Evolutionary conservation across 371 early-diverging fungal species (phyloP), one percentile per base, ranked within the genome.

Genomic region (Circinella umbellata): DNA sequence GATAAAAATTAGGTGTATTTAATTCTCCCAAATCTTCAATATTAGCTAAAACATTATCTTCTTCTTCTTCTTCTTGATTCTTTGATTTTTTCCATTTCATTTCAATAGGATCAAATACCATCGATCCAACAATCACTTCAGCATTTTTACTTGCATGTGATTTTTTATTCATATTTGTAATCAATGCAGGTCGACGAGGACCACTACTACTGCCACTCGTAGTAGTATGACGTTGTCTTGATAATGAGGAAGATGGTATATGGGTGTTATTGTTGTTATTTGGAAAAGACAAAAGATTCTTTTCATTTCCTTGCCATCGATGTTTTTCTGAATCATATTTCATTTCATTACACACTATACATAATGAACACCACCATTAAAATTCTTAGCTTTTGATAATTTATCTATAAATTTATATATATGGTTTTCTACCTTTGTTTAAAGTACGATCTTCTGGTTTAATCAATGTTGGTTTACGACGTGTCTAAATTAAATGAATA

Each of bases 291-390:
- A 68, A 14, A 11, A 73, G 35, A 11, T 64, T 69, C 3, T 53
- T 57, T 47, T 83, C 80, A 46, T 83, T 83, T 2, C 83, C 83
- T 67, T 75, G 70, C 83, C 83, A 83, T 27, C 37, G 51, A 14
- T 69, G 64, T 6, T 34, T 54, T 0, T 15, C 51, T 20, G 66
- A 61, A 51, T 83, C 79, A 63, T 72, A 83, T 42, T 37, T 69
- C 83, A 83, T 83, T 9, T 69, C 69, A 48, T 80, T 75, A 51
- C 69, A 70, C 11, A 76, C 79, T 78, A 73, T 48, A 8, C 3
- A 54, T 42, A 42, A 42, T n/a, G n/a, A n/a, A n/a, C n/a, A 42
- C 6, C 6, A 42, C 42, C 11, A 9, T 3, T n/a, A n/a, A n/a
- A n/a, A 9, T 42, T 42, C 3, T 42, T 42, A 11, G 42, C 27